Percentiles rank a stretch among this genome's conserved stretches.
Evolutionary conservation across 2,329 filamentous ascomycete species (phyloP).

Genomic region (Didymella segeticola): DNA sequence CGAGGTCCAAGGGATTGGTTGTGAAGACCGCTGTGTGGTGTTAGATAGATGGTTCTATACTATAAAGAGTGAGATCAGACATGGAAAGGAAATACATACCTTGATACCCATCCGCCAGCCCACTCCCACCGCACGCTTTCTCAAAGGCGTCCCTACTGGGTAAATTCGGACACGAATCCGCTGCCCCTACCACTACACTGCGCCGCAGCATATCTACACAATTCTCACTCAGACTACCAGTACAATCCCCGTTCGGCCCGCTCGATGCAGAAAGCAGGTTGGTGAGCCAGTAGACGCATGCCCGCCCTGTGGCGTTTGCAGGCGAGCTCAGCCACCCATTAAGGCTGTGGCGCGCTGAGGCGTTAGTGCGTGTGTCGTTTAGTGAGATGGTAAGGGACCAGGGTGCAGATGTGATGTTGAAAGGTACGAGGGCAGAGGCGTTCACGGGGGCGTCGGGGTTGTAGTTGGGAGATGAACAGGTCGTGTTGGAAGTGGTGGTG

Average conservation of each 20-base stretch:
- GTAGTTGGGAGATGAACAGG: background rate
- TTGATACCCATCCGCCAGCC: background rate
- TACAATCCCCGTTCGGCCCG: background rate
- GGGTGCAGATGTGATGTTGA: background rate
- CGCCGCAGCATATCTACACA: background rate
- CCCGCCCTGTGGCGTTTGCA: background rate
- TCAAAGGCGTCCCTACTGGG: background rate
- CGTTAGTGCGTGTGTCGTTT: background rate
- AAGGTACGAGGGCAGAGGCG: background rate
- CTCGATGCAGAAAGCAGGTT: background rate
- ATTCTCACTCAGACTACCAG: background rate
- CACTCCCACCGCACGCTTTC: background rate
- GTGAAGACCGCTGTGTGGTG: background rate
- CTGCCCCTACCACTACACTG: background rate
- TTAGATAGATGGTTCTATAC: background rate
- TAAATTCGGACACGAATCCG: background rate
- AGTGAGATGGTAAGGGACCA: constrained; percentile 3
- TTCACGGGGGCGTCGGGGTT: background rate
- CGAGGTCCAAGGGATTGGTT: background rate
- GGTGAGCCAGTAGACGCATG: background rate
- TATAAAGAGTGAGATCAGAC: background rate
- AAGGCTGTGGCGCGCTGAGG: background rate
- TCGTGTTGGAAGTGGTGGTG: background rate
- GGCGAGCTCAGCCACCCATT: background rate
- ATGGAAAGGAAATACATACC: background rate